Conservation (phyloP, 371 early-diverging fungal genomes). For the Vairimorpha apis region DNA sequence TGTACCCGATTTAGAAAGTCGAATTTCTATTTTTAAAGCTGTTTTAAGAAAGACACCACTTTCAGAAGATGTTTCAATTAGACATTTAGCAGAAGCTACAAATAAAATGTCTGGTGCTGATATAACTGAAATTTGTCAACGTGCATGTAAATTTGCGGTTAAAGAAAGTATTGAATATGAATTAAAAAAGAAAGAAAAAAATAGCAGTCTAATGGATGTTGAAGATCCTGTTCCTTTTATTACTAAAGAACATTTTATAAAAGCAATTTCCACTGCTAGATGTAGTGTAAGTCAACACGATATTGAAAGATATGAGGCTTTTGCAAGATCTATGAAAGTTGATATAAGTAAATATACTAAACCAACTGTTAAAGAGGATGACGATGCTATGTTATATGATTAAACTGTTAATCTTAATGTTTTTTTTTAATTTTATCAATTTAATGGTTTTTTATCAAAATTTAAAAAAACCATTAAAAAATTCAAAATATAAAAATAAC, state of each 20-base stretch:
- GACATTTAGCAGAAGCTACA: constrained; percentile 76
- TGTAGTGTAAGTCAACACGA: constrained; percentile 90
- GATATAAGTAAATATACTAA: constrained; percentile 45
- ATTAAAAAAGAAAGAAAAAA: constrained; percentile 62
- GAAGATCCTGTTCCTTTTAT: constrained; percentile 79
- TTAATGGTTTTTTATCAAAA: too few species aligned
- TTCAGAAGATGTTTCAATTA: constrained; percentile 73
- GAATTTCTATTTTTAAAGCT: constrained; percentile 77
- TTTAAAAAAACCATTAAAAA: too few species aligned
- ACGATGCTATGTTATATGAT: constrained; percentile 60
- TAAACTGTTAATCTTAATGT: constrained; percentile 11
- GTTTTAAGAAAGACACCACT: constrained; percentile 93
- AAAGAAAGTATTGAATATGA: constrained; percentile 92
- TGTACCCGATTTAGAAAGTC: constrained; percentile 76
- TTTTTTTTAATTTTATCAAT: too few species aligned
- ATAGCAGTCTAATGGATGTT: constrained; percentile 64
- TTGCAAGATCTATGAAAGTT: constrained; percentile 69
- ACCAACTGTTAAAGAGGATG: constrained; percentile 16
- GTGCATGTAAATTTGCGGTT: constrained; percentile 95
- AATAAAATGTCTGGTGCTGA: constrained; percentile 98
- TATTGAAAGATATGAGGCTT: constrained; percentile 94
- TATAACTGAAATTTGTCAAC: constrained; percentile 97
- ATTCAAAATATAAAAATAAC: too few species aligned
- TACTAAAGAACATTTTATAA: constrained; percentile 85
- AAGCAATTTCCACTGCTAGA: constrained; percentile 90